Evolutionary conservation across 257 asterid genomes (phyloP), one percentile per base, ranked within the genome.

Genomic region (Buddleja alternifolia): DNA sequence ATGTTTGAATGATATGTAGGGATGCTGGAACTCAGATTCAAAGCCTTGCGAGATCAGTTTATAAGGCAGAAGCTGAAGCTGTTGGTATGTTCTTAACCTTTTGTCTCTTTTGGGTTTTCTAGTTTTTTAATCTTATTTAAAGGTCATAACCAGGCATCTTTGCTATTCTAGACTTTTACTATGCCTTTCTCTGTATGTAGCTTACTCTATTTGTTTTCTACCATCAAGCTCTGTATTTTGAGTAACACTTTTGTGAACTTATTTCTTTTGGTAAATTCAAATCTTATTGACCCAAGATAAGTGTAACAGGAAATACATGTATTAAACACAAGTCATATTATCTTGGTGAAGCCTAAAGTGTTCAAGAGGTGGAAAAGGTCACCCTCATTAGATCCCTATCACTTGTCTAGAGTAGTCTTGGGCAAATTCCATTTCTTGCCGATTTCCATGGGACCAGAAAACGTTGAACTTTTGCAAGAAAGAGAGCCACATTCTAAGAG

Each of bases 11-110:
- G 66, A 47, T 53, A 47, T 70, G 59, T 73, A 93, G 98, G 89
- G 72, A 68, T 80, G 84, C 96, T 78, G 97, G 96, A 72, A 81
- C 73, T 57, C 83, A 87, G 75, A 83, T 87, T 68, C 92, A 61
- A 77, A 78, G 74, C 58, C 82, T 88, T 54, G 82, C 88, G 10
- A 88, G 79, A 79, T 83, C 94, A 73, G 83, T 88, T 68, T 69
- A 80, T 76, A 88, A 81, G 85, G 84, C 90, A 63, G 96, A 93
- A 82, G 66, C 88, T 83, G 78, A 85, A 80, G 93, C 96, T 78
- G 70, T 84, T 54, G 96, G 99, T 93, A 81, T 72, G 82, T 74
- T 70, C 62, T 48, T 32, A 62, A 56, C 73, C 48, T 40, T 41
- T 16, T 59, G 23, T 47, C 51, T 56, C 8, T 29, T 23, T 17